These are phyloP conservation scores for Phytophthora sp. DNA, from an alignment of 352 stramenopile species.

Conservation along the genomic window DNA sequence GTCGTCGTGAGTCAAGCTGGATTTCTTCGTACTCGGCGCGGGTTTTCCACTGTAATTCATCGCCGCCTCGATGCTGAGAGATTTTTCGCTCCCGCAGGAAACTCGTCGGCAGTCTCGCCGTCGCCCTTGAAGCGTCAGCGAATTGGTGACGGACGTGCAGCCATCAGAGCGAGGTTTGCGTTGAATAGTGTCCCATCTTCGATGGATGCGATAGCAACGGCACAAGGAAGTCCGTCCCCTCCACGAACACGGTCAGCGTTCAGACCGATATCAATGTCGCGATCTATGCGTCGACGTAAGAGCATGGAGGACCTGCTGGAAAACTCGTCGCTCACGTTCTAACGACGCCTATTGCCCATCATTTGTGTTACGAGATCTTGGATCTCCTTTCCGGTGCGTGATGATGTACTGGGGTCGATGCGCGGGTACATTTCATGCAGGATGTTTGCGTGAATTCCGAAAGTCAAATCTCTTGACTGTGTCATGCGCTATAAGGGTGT, in stretches of 20 bases:
- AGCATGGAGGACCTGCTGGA: conserved; percentile 50
- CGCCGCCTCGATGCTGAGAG: conserved; percentile 56
- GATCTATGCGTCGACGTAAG: conserved; percentile 66
- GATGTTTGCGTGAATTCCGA: background rate
- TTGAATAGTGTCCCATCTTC: conserved; percentile 18
- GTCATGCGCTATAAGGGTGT: conserved; percentile 19
- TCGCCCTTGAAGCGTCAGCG: conserved; percentile 12
- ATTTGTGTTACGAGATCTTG: no score
- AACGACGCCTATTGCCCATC: no score
- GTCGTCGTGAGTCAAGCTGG: conserved; percentile 49
- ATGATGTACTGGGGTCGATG: no score
- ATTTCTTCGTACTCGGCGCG: conserved; percentile 52
- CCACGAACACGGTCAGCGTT: conserved; percentile 4
- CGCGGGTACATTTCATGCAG: no score
- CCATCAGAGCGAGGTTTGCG: conserved; percentile 18
- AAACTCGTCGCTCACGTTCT: conserved; percentile 8
- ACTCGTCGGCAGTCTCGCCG: conserved; percentile 6
- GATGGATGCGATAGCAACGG: background rate
- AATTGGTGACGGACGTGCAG: background rate
- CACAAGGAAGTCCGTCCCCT: conserved; percentile 12
- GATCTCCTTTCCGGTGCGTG: no score
- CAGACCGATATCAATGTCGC: conserved; percentile 6
- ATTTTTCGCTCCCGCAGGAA: conserved; percentile 43
- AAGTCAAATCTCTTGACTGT: background rate
- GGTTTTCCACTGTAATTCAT: conserved; percentile 63